Conservation (phyloP, 768 basidiomycete genomes). For the Clathrus columnatus region DNA sequence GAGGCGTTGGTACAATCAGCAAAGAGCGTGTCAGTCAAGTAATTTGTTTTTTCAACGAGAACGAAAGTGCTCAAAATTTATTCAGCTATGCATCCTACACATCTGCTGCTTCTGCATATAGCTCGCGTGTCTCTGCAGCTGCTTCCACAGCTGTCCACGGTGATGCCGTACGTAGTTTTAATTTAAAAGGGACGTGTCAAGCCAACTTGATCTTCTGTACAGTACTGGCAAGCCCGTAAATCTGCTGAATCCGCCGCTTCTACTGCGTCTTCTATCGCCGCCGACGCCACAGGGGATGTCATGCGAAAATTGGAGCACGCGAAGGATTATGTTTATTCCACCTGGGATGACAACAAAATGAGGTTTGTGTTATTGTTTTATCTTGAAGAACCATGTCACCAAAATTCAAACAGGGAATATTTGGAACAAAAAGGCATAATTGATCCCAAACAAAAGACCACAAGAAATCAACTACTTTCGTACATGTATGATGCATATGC, state of each 20-base stretch:
- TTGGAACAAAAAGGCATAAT: conserved; percentile 68
- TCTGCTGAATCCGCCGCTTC: conserved; percentile 21
- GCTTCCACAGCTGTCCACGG: conserved; percentile 43
- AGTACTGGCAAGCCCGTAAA: conserved; percentile 18
- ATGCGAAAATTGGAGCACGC: conserved; percentile 51
- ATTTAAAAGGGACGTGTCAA: conserved; percentile 22
- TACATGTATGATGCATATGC: conserved; percentile 66
- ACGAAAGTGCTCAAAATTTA: neutral
- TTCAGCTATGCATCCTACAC: conserved; percentile 44
- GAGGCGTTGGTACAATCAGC: conserved; percentile 77
- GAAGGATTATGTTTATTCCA: conserved; percentile 82
- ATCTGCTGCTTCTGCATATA: conserved; percentile 48
- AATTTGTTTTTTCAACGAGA: neutral
- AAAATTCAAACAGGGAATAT: conserved; percentile 29
- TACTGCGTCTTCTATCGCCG: conserved; percentile 25
- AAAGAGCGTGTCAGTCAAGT: conserved; percentile 30
- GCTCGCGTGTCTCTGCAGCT: conserved; percentile 43
- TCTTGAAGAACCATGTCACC: neutral
- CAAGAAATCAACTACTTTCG: conserved; percentile 55
- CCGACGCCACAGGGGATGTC: conserved; percentile 47
- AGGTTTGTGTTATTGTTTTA: conserved; percentile 20
- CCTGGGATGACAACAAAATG: conserved; percentile 78
- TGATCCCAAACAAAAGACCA: conserved; percentile 52
- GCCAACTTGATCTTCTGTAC: conserved; percentile 27
- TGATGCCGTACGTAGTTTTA: conserved; percentile 31